Evolutionary conservation across 306 rosid species (phyloP).

Genomic region (Senna tora): DNA sequence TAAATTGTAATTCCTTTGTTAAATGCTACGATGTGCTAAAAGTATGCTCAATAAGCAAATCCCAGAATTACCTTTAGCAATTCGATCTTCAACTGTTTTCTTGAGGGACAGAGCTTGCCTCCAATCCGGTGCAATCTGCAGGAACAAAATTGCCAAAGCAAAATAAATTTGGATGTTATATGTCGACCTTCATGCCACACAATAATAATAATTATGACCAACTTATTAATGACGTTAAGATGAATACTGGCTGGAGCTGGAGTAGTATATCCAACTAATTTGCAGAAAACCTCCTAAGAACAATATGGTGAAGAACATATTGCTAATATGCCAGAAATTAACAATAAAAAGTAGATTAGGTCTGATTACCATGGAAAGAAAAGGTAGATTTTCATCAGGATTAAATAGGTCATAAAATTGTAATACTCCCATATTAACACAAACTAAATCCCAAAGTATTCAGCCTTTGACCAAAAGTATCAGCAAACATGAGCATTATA

Average conservation of each 20-base stretch:
- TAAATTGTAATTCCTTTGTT: constrained; percentile 23
- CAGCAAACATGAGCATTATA: constrained; percentile 18
- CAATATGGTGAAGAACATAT: neutral
- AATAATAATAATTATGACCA: neutral
- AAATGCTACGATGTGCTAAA: neutral
- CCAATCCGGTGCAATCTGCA: constrained; percentile 95
- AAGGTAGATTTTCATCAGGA: constrained; percentile 24
- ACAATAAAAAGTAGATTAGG: constrained; percentile 8
- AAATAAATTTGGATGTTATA: neutral
- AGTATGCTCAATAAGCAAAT: constrained; percentile 17
- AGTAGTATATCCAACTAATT: neutral
- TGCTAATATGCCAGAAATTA: constrained; percentile 3
- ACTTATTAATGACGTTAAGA: neutral
- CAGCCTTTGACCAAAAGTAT: constrained; percentile 6
- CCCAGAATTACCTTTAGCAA: constrained; percentile 65
- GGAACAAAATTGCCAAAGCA: constrained; percentile 30
- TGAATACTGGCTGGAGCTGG: neutral
- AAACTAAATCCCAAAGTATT: constrained; percentile 6
- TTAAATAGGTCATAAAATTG: neutral
- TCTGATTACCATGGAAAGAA: constrained; percentile 24
- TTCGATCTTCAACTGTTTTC: constrained; percentile 66
- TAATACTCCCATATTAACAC: neutral
- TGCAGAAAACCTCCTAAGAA: neutral
- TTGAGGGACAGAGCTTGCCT: constrained; percentile 79
- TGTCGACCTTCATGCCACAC: neutral